Evolutionary conservation across 768 basidiomycete genomes (phyloP), one percentile per base, ranked within the genome.

Genomic region (Amanita exitialis): DNA sequence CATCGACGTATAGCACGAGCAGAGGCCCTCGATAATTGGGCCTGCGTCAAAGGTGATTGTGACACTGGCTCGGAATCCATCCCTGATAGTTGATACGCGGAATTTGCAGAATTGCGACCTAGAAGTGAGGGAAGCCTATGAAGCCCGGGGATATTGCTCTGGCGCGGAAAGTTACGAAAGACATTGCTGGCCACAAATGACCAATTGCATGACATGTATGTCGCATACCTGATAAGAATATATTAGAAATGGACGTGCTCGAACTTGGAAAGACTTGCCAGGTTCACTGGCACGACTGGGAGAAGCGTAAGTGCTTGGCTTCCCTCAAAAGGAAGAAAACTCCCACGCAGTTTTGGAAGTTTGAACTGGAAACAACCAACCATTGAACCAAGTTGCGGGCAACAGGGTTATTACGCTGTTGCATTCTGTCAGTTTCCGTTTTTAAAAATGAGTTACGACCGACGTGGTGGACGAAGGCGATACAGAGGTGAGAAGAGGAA

Each of bases 181-280:
- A 69, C 56, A 62, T 68, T 65, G 63, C 69, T 78, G 73, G 78
- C 72, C 62, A 72, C 64, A 59, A 66, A 70, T 56, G 70, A 73
- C 76, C 73, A 76, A 66, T 68, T 75, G 74, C 82, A 83, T 84
- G 71, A 81, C 84, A 86, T 86, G 77, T 71, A 76, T 65, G 61
- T 76, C 61, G 76, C 80, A 83, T 83, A 60, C 73, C 80, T 53
- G 16, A 15, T 35, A 27, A 35, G 41, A 18, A 28, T 54, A 39
- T 16, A 30, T 54, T 16, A 58, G 51, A 18, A 37, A 47, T 18
- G 16, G 3, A 47, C 18, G 6, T 37, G 10, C 1, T 15, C 49
- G 0, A 12, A 15, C 16, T 16, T 13, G 18, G 44, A 18, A 41
- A 3, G n/a, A 37, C 50, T 35, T 49, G 61, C 62, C 56, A 54